Evolutionary conservation across 108 stramenopile genomes (phyloP), one percentile per base, ranked within the genome.

Genomic region (Nannochloropsis oceanica): DNA sequence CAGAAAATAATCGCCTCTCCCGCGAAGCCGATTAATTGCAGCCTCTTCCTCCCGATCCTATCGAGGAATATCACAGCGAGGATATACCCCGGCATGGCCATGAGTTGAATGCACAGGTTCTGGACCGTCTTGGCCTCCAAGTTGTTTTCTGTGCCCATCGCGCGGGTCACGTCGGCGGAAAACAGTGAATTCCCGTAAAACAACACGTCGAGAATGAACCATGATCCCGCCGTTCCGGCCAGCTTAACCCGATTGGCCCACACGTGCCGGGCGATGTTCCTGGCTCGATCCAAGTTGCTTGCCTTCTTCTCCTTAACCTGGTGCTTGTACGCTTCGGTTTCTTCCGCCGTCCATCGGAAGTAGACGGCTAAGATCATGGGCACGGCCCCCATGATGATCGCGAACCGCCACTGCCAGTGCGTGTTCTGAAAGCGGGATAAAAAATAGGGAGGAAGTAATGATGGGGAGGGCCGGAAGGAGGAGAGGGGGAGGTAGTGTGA

Each of bases 201-300:
- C n/a, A 84, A 26, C 25, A 93, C 85, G 81, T 93, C 92, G 42
- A 89, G 91, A n/a, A 93, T 42, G 24, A 93, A 92, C 92, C 92
- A 93, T 42, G 88, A 85, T 24, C 88, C 88, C n/a, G 91, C 90
- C 20, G 92, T 92, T 26, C 92, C 92, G 42, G 91, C 26, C n/a
- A 93, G 81, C 42, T 73, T 73, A 10, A 73, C 59, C 59, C 59
- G 5, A 3, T 73, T 73, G 5, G 5, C 59, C 0, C 59, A 73
- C n/a, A 73, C 59, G 22, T n/a, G 59, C n/a, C 9, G 5, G n/a
- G n/a, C n/a, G 18, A 73, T 73, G 79, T 85, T 85, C 84, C 26
- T 80, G 79, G 24, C 24, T 14, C 34, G 80, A 25, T 9, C 84
- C 25, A 24, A 25, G 20, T 26, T 27, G 80, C 25, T 14, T 12